Conservation (phyloP, 257 asterid genomes). For the Dorcoceras hygrometricum region DNA sequence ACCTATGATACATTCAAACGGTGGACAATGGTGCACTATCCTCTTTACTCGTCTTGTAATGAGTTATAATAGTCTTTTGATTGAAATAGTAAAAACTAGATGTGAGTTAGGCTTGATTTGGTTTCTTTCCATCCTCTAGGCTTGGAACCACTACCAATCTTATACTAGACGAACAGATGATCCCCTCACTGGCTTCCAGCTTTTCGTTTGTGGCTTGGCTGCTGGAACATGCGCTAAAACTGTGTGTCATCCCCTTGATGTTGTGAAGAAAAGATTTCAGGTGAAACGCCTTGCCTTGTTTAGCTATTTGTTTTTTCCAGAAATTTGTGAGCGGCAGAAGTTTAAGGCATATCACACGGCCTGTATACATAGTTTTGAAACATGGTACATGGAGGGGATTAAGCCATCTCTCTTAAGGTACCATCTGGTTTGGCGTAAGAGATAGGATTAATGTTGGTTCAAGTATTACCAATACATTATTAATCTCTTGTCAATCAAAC, state of each 20-base stretch:
- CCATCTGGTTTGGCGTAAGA: no score
- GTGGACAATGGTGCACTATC: constrained; percentile 63
- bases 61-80: background rate
- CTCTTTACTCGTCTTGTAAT: constrained; percentile 7
- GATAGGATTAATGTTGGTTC: no score
- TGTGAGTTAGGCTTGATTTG: constrained; percentile 15
- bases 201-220: constrained; percentile 75
- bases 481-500: no score
- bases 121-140: constrained; percentile 38
- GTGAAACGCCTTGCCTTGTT: constrained; percentile 31
- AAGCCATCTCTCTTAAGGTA: background rate
- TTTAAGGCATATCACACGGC: background rate
- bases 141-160: constrained; percentile 53
- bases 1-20: constrained; percentile 93
- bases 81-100: background rate
- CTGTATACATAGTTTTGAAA: background rate
- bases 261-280: constrained; percentile 97
- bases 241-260: constrained; percentile 95
- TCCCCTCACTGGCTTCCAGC: constrained; percentile 74
- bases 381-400: background rate
- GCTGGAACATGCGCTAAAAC: constrained; percentile 87
- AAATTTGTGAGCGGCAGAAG: background rate
- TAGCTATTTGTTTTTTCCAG: background rate
- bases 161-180: constrained; percentile 31
- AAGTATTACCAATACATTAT: no score